Conservation (phyloP, 441 rosid genomes). For the Arabidopsis lyrata region DNA sequence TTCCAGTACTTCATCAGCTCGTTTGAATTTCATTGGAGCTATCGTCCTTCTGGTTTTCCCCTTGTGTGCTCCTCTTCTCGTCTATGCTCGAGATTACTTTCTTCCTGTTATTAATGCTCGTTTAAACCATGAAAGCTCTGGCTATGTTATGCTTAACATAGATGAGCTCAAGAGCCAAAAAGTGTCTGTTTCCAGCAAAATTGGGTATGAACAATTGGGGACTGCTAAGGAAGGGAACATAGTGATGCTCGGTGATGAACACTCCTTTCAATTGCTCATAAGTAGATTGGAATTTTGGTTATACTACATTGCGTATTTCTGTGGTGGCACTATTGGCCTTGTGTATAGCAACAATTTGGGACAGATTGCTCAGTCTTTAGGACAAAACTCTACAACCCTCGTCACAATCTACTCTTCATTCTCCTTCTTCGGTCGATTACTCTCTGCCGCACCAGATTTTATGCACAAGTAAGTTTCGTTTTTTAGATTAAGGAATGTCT, state of each 20-base stretch:
- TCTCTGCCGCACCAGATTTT: slow-evolving; percentile 89
- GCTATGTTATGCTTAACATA: slow-evolving; percentile 76
- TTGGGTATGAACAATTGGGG: slow-evolving; percentile 49
- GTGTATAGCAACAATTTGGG: slow-evolving; percentile 95
- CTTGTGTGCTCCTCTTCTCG: slow-evolving; percentile 74
- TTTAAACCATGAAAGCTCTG: slow-evolving; percentile 56
- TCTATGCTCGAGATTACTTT: slow-evolving; percentile 80
- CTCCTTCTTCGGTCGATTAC: slow-evolving; percentile 93
- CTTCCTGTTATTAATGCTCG: slow-evolving; percentile 59
- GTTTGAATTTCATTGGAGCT: slow-evolving; percentile 68
- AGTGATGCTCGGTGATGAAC: slow-evolving; percentile 80
- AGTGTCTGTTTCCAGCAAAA: slow-evolving; percentile 52
- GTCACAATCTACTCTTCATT: slow-evolving; percentile 88
- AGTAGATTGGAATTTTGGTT: slow-evolving; percentile 92
- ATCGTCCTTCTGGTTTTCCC: slow-evolving; percentile 72
- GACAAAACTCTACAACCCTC: slow-evolving; percentile 61
- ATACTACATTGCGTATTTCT: slow-evolving; percentile 78
- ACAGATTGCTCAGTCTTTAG: slow-evolving; percentile 86
- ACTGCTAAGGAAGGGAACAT: slow-evolving; percentile 61
- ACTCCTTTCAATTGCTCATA: slow-evolving; percentile 61
- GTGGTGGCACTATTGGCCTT: slow-evolving; percentile 96
- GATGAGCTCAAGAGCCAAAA: slow-evolving; percentile 84
- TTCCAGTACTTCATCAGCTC: slow-evolving; percentile 52
- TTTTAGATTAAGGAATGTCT: neutral
- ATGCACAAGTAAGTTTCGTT: slow-evolving; percentile 66